A percentile compares a stretch with the other conserved stretches of the same genome.
phyloP scores from a whole-genome alignment of 306 rosid genomes.

The Rubus idaeus region DNA sequence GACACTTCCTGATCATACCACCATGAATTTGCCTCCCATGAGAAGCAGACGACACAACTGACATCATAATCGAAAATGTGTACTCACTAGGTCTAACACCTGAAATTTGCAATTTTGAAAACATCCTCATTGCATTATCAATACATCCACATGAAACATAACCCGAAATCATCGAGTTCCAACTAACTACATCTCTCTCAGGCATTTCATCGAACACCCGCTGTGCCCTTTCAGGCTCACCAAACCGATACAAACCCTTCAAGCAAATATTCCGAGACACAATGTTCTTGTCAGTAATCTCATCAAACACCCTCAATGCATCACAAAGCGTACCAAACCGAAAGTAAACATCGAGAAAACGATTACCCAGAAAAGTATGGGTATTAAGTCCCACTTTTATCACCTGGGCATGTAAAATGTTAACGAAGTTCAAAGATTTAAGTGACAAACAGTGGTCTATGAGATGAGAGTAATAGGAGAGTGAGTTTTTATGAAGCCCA shows the following conservation, averaged over 20 bases:
- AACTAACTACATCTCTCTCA: constrained; percentile 66
- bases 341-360: constrained; percentile 53
- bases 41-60: constrained; percentile 35
- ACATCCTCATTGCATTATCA: constrained; percentile 44
- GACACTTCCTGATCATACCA: constrained; percentile 48
- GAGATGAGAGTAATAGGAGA: constrained; percentile 53
- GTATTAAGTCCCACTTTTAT: constrained; percentile 62
- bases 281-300: constrained; percentile 54
- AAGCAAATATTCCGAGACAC: constrained; percentile 66
- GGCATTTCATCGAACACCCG: constrained; percentile 70
- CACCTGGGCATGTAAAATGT: constrained; percentile 59
- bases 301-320: constrained; percentile 53
- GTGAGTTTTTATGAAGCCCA: constrained; percentile 31
- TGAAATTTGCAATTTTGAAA: constrained; percentile 53
- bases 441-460: constrained; percentile 42
- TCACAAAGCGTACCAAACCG: constrained; percentile 49
- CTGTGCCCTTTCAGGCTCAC: constrained; percentile 43
- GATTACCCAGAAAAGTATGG: constrained; percentile 70
- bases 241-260: constrained; percentile 50
- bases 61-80: constrained; percentile 68
- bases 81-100: constrained; percentile 62
- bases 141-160: constrained; percentile 42
- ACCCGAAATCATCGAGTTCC: constrained; percentile 80
- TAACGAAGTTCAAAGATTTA: constrained; percentile 38
- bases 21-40: constrained; percentile 76